A percentile compares a stretch with the other conserved stretches of the same genome.
Conservation (phyloP, 495 filamentous ascomycete genomes). For the Penicillium bialowiezense region DNA sequence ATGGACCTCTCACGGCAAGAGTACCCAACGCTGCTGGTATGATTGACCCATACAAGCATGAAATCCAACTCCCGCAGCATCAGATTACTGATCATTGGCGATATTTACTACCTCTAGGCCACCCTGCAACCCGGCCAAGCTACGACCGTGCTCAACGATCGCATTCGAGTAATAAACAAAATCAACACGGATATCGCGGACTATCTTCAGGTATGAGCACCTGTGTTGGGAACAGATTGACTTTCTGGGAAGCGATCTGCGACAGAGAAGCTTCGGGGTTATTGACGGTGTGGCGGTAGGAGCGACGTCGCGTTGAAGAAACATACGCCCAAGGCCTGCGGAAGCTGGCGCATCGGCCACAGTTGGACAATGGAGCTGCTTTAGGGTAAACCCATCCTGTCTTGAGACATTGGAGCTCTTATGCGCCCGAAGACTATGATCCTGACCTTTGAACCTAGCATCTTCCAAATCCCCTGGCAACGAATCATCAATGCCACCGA, state of each 20-base stretch:
- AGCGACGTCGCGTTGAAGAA: constrained; percentile 91
- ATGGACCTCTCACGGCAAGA: constrained; percentile 88
- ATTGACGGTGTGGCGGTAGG: constrained; percentile 49
- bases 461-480: constrained; percentile 91
- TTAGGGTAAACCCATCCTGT: constrained; percentile 64
- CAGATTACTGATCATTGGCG: constrained; percentile 12
- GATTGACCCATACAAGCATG: constrained; percentile 27
- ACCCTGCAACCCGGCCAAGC: constrained; percentile 83
- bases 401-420: neutral
- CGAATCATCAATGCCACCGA: constrained; percentile 81
- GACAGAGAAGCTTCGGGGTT: neutral
- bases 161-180: constrained; percentile 79
- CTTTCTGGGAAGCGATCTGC: constrained; percentile 5
- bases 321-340: constrained; percentile 79
- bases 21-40: constrained; percentile 94
- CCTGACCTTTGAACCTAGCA: constrained; percentile 47
- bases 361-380: constrained; percentile 71
- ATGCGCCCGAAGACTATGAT: neutral
- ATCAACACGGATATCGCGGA: constrained; percentile 92
- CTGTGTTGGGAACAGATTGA: neutral
- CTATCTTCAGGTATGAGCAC: constrained; percentile 80
- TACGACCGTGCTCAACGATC: constrained; percentile 78
- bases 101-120: constrained; percentile 50
- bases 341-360: constrained; percentile 68
- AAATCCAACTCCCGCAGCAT: neutral